Evolutionary conservation across 768 basidiomycete species (phyloP), one percentile per base, ranked within the genome.

Genomic region (Suillus decipiens): DNA sequence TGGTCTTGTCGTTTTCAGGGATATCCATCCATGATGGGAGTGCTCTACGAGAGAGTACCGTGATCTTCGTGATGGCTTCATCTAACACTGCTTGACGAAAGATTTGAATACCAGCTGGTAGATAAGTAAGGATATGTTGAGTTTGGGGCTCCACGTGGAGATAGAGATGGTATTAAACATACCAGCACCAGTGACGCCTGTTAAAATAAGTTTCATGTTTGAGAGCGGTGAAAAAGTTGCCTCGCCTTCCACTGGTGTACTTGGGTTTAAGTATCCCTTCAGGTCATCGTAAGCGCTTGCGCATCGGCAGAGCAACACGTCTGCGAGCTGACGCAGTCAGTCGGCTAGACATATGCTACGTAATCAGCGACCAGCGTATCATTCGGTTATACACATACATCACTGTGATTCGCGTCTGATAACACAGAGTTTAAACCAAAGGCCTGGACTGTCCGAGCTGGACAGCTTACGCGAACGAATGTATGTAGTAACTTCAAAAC

Each of bases 141-240:
- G 45, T 39, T 19, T 12, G 17, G 2, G 17, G 8, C n/a, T 51
- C 1, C 54, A 48, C 1, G 22, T 8, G 1, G 7, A 17, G 28
- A 53, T 5, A 24, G 59, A 58, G 7, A 60, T 19, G 15, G 39
- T 47, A 28, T 28, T 28, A 28, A 42, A 64, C 68, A 57, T 60
- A 70, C 75, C 76, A 47, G 70, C 71, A 11, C 77, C 77, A 15
- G 77, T 78, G 6, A 71, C 77, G 14, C 77, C 77, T 41, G 75
- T 77, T 5, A 77, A 56, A 12, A 76, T 42, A 6, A 76, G 66
- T 37, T 67, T 70, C 74, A 76, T 75, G 28, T 36, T 41, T 60
- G 48, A 31, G 15, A 7, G 24, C 11, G 43, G 11, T 37, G 3
- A n/a, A 11, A 45, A 36, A 5, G 28, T 28, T 28, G 28, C 28